Evolutionary conservation across 257 asterid species (phyloP).

Genomic region (Solanum dulcamara): DNA sequence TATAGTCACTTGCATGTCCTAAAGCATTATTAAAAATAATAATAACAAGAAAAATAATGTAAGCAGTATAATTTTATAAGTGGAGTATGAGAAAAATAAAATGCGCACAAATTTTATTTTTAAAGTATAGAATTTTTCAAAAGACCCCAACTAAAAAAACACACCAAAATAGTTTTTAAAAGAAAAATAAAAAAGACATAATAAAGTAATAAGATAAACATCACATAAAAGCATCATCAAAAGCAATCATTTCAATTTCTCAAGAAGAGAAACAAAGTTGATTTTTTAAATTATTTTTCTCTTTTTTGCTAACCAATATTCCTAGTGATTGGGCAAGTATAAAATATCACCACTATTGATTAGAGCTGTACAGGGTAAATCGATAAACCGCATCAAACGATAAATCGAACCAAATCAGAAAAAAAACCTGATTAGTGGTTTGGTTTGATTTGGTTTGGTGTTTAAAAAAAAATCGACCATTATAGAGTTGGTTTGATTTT

Average conservation of each 20-base stretch:
- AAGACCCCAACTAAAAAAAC: neutral
- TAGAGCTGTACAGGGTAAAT: too few species aligned
- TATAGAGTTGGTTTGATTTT: too few species aligned
- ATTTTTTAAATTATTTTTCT: neutral
- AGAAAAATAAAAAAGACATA: too few species aligned
- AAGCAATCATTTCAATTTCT: neutral
- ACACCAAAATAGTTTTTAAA: neutral
- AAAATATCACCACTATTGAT: neutral
- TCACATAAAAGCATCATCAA: neutral
- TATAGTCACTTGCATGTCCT: neutral
- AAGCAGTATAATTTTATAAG: neutral
- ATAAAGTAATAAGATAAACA: too few species aligned
- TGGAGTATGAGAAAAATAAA: neutral
- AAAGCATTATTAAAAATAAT: neutral
- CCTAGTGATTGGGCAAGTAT: neutral
- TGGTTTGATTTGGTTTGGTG: too few species aligned
- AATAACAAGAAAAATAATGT: neutral
- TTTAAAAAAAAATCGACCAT: too few species aligned
- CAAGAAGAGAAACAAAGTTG: neutral
- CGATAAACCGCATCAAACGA: too few species aligned
- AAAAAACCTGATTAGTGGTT: too few species aligned
- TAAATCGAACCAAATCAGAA: too few species aligned
- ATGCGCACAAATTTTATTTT: fast-evolving
- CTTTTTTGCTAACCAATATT: neutral
- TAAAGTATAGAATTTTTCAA: neutral